Base-by-base conservation (phyloP, 2,329 filamentous ascomycete genomes). In the Nemania serpens region DNA sequence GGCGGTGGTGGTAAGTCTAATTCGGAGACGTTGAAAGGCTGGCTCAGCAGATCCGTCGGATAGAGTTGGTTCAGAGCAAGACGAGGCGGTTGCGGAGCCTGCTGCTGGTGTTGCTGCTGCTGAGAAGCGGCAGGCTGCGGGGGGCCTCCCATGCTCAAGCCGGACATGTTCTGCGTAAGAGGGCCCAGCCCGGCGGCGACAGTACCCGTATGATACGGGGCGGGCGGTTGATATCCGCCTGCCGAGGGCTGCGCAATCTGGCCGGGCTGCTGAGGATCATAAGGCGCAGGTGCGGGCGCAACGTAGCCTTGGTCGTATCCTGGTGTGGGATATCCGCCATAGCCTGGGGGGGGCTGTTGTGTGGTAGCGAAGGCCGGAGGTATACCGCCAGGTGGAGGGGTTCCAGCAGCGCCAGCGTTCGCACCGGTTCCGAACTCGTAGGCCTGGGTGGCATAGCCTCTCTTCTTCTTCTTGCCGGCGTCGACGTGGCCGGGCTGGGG, bases 21-120 rank as follows among this genome's bases (percentile, higher is more conserved):
- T 80, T 98, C 95, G 51, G 90, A 88, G 69, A 96, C 93, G 74
- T 96, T 94, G 79, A 99, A 96, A 25, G 94, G 93, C 77, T 96
- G 91, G 70, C 90, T 91, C 71, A 97, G 84, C 62, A 99, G 84
- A 74, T 99, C 95, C 45, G 93, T 94, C 17, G 93, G 91, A 75
- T 95, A 94, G 61, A 98, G 86, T 78, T 94, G 91, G 78, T 97
- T 98, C 68, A 97, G 80, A 69, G 79, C 81, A 68, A 79, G 82
- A 68, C 81, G 78, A 52, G 80, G 77, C 61, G 78, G 77, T 66
- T 77, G 76, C 64, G 73, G 77, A 63, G 80, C 79, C 65, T 83
- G 81, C 65, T 81, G 81, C 65, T 84, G 81, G 64, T 81, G 81
- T 65, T 81, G 81, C 65, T 82, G 81, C 63, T 81, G 81, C 63